Evolutionary conservation across 176 grass and related monocot species (phyloP).

Genomic region (Zoysia japonica): DNA sequence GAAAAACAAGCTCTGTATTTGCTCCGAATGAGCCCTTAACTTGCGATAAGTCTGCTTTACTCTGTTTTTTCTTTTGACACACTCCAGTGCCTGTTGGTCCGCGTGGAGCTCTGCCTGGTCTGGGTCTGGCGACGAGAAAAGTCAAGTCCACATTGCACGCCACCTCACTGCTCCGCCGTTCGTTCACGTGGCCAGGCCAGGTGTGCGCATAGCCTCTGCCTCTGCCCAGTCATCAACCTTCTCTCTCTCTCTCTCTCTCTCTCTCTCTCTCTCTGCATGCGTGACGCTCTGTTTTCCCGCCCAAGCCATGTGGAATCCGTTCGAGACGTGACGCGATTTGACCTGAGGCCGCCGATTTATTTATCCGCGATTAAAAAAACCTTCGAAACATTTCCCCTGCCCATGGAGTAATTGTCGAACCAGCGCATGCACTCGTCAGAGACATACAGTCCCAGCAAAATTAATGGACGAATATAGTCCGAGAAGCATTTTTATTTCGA

Average conservation of each 20-base stretch:
- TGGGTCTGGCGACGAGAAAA: background rate
- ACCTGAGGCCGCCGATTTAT: too few relatives aligned
- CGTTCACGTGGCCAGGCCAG: background rate
- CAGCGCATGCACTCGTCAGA: background rate
- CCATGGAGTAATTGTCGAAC: background rate
- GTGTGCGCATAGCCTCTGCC: background rate
- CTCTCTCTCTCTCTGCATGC: too few relatives aligned
- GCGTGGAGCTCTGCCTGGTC: background rate
- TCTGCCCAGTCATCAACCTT: background rate
- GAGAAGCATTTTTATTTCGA: background rate
- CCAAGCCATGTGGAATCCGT: too few relatives aligned
- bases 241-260: background rate
- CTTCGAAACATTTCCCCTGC: background rate
- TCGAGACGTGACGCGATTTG: too few relatives aligned
- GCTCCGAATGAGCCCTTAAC: too few relatives aligned
- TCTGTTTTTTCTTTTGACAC: background rate
- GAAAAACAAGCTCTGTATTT: background rate
- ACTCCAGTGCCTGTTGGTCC: background rate
- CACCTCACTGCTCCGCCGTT: background rate
- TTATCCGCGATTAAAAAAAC: too few relatives aligned
- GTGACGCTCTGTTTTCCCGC: too few relatives aligned
- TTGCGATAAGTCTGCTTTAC: too few relatives aligned
- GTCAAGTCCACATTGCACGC: slow-evolving; percentile 16
- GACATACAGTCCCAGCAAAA: slow-evolving; percentile 30
- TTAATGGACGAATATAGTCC: background rate